A percentile compares a stretch with the other conserved stretches of the same genome.
Conservation (phyloP, 371 early-diverging fungal species). For the Zopfochytrium polystomum region DNA sequence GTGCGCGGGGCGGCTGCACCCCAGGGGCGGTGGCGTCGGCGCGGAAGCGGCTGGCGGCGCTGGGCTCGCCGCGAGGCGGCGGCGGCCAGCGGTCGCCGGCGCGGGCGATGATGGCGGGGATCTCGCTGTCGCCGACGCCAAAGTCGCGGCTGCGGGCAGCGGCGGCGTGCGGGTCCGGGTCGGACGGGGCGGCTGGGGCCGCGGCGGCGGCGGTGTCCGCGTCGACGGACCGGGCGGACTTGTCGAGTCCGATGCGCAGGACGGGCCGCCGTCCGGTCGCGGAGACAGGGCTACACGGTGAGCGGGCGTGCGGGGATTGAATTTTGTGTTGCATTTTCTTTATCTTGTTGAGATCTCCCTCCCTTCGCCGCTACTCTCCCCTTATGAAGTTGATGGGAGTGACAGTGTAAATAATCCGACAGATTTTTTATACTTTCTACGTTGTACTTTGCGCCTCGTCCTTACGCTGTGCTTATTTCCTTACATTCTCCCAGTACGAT, state of each 20-base stretch:
- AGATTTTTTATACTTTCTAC: background rate
- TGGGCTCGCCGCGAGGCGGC: background rate
- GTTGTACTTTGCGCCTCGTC: background rate
- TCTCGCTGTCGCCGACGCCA: background rate
- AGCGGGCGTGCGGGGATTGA: background rate
- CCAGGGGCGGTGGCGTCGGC: too few species aligned
- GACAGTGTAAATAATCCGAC: background rate
- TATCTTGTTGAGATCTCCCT: background rate
- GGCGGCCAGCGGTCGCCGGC: conserved; percentile 1
- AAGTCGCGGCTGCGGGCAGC: background rate
- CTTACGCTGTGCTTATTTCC: background rate
- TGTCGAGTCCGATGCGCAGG: background rate
- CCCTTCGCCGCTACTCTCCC: background rate
- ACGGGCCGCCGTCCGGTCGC: background rate
- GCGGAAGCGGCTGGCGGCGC: too few species aligned
- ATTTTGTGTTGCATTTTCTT: too few species aligned
- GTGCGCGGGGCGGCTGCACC: too few species aligned
- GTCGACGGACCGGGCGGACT: background rate
- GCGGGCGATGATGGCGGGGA: background rate
- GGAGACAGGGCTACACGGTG: background rate
- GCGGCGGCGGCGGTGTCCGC: background rate
- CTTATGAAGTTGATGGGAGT: background rate
- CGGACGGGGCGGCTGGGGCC: too few species aligned
- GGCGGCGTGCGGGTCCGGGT: background rate
- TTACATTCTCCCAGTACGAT: conserved; percentile 58